Evolutionary conservation across 148 eudicot genomes (phyloP).

Genomic region (Rhododendron ferrugineum): DNA sequence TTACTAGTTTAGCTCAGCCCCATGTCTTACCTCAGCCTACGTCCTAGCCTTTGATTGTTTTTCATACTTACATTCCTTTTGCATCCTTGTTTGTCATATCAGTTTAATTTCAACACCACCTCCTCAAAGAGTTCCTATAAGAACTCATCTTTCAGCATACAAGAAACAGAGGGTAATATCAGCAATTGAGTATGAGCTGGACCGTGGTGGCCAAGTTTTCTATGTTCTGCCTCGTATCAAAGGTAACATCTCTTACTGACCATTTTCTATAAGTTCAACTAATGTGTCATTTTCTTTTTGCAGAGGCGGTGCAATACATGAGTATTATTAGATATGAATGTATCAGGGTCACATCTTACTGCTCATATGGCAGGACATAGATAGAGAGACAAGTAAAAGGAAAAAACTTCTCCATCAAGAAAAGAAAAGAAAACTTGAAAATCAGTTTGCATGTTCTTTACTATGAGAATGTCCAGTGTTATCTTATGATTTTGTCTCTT

Average conservation of each 20-base stretch:
- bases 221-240: constrained; percentile 96
- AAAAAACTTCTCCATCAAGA: not conserved
- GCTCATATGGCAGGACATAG: not conserved
- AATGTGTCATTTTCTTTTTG: not conserved
- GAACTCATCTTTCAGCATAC: constrained; percentile 78
- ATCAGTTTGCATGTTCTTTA: not conserved
- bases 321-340: not conserved
- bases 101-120: constrained; percentile 96
- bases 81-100: constrained; percentile 18
- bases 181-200: constrained; percentile 87
- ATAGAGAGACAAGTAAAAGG: not conserved
- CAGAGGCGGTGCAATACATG: not conserved
- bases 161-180: constrained; percentile 69
- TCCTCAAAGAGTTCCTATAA: constrained; percentile 98
- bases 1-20: not conserved
- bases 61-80: not conserved
- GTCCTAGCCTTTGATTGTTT: constrained; percentile 4
- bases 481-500: not conserved
- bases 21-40: not conserved
- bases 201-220: constrained; percentile 92
- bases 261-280: not conserved
- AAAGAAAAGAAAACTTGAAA: not conserved
- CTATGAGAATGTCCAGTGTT: not conserved
- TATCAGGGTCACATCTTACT: not conserved
- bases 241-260: constrained; percentile 38